Percentiles rank a stretch among this genome's conserved stretches.
Evolutionary conservation across 257 asterid genomes (phyloP).

Genomic region (Cordia subcordata): DNA sequence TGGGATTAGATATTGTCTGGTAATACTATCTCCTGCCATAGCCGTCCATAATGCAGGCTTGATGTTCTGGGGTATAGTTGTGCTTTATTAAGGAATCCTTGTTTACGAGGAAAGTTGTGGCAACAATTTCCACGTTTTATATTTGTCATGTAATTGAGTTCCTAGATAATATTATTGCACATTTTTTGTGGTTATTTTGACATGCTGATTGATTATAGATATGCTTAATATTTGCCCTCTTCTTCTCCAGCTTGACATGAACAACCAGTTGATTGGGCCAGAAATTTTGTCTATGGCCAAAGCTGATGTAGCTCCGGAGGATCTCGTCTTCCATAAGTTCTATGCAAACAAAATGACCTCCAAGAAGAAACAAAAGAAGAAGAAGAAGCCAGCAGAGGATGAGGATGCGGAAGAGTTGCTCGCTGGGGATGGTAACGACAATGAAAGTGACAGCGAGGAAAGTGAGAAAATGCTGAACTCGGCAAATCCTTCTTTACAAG

Average conservation of each 20-base stretch:
- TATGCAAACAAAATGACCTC: conserved; percentile 69
- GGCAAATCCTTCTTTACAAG: conserved; percentile 21
- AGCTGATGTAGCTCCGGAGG: conserved; percentile 76
- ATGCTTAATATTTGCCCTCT: not conserved
- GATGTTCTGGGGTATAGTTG: too few relatives aligned
- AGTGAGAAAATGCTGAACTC: conserved; percentile 41
- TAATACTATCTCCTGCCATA: too few relatives aligned
- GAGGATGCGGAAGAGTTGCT: conserved; percentile 65
- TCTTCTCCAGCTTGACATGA: conserved; percentile 55
- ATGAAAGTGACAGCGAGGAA: not conserved
- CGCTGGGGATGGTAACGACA: conserved; percentile 3
- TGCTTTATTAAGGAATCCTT: too few relatives aligned
- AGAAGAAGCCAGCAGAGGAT: conserved; percentile 56
- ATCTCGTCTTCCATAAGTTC: conserved; percentile 86
- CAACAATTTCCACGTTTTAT: not conserved
- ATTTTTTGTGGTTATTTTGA: not conserved
- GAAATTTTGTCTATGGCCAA: conserved; percentile 75
- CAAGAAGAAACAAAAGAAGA: conserved; percentile 45
- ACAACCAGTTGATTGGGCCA: conserved; percentile 69
- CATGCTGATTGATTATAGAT: not conserved
- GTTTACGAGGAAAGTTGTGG: too few relatives aligned
- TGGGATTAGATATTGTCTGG: too few relatives aligned
- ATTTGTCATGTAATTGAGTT: not conserved
- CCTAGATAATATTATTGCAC: not conserved
- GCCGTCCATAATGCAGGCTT: too few relatives aligned